Conservation (phyloP, 208 protist genomes). For the Lotmaria passim region DNA sequence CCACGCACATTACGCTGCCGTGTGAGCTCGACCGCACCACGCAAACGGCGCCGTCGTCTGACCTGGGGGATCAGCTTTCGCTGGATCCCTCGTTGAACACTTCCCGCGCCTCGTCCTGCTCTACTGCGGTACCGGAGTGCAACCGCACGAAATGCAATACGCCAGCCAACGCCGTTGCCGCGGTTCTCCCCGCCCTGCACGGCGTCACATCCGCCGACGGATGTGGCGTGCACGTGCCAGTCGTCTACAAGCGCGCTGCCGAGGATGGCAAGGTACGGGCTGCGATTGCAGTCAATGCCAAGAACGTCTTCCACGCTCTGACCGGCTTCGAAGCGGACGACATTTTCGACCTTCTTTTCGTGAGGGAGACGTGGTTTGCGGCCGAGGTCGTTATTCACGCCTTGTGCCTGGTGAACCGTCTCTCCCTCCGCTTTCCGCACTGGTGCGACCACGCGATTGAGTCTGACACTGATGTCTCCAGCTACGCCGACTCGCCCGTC, state of each 20-base stretch:
- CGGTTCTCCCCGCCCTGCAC: neutral
- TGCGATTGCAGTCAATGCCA: slow-evolving; percentile 22
- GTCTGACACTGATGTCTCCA: slow-evolving; percentile 13
- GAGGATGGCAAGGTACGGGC: slow-evolving; percentile 21
- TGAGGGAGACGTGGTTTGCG: slow-evolving; percentile 40
- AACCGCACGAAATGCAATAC: slow-evolving; percentile 22
- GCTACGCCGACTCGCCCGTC: slow-evolving; percentile 12
- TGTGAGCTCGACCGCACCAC: slow-evolving; percentile 12
- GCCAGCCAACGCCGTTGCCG: neutral
- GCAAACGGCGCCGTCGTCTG: slow-evolving; percentile 9
- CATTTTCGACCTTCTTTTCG: slow-evolving; percentile 40
- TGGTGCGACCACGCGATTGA: slow-evolving; percentile 25
- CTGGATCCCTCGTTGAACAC: neutral
- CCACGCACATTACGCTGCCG: slow-evolving; percentile 18
- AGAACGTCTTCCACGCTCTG: slow-evolving; percentile 23
- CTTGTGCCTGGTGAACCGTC: slow-evolving; percentile 54
- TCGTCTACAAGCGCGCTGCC: slow-evolving; percentile 17
- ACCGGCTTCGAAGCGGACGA: slow-evolving; percentile 40
- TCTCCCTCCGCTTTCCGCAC: slow-evolving; percentile 34
- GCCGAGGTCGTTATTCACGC: slow-evolving; percentile 43
- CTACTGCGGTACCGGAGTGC: slow-evolving; percentile 23
- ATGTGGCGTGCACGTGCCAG: neutral
- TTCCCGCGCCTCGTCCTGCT: neutral
- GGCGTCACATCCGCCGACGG: neutral
- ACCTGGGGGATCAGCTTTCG: slow-evolving; percentile 9